These are phyloP conservation scores for Yamadazyma endophytica DNA, from an alignment of 805 yeast species.

Conservation along the genomic window DNA sequence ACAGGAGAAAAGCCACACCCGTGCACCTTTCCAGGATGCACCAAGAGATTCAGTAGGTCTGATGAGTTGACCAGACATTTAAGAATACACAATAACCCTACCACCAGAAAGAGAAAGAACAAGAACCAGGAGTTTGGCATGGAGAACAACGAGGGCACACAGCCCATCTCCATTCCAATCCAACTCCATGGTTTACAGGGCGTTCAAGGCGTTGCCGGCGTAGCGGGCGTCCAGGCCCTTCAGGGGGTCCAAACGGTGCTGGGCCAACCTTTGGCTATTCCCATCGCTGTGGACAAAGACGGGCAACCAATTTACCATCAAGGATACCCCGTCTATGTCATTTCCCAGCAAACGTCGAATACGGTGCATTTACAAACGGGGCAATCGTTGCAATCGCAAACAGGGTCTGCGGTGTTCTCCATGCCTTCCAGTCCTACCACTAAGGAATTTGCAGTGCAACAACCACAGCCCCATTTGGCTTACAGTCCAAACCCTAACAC, in stretches of 20 bases:
- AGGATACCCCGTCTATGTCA: constrained; percentile 35
- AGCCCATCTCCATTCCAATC: background rate
- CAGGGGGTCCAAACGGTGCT: constrained; percentile 1
- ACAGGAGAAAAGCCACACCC: constrained; percentile 92
- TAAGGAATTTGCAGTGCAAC: background rate
- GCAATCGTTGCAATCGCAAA: constrained; percentile 4
- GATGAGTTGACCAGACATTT: constrained; percentile 87
- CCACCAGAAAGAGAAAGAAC: constrained; percentile 38
- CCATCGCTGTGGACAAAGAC: constrained; percentile 26
- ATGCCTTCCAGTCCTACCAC: constrained; percentile 7
- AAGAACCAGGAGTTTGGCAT: constrained; percentile 8
- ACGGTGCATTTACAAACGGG: background rate
- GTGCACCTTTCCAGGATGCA: constrained; percentile 80
- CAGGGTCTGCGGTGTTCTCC: constrained; percentile 7
- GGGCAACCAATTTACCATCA: constrained; percentile 29
- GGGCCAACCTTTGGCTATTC: constrained; percentile 12
- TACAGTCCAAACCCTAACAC: constrained; percentile 5
- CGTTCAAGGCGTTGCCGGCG: too few relatives aligned
- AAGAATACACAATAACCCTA: constrained; percentile 68
- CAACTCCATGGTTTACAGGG: too few relatives aligned
- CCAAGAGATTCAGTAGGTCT: constrained; percentile 71
- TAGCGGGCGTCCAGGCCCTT: too few relatives aligned
- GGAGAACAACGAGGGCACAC: background rate
- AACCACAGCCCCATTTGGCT: background rate
- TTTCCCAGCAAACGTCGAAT: constrained; percentile 14